Evolutionary conservation across 1,284 basidiomycete genomes (phyloP).

Genomic region (Ustilago loliicola): DNA sequence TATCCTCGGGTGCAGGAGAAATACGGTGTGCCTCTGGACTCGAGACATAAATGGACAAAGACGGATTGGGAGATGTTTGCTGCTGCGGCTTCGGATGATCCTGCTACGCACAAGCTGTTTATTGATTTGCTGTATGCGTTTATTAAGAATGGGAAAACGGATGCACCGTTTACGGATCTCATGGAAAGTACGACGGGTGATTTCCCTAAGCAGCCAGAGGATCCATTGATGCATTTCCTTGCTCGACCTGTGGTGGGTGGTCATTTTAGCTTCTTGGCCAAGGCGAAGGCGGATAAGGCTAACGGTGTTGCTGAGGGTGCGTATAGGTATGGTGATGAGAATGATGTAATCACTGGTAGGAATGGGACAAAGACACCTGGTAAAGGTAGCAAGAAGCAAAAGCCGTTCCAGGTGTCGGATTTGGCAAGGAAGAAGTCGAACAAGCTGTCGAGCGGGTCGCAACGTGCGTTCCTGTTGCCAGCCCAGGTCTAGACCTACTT

Average conservation of each 20-base stretch:
- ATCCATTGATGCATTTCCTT: slow-evolving; percentile 68
- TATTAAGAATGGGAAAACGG: slow-evolving; percentile 64
- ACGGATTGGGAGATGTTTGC: slow-evolving; percentile 71
- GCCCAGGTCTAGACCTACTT: background rate
- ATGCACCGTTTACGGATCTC: slow-evolving; percentile 69
- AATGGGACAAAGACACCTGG: slow-evolving; percentile 15
- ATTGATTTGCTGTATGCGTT: slow-evolving; percentile 65
- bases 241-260: slow-evolving; percentile 70
- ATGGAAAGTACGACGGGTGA: slow-evolving; percentile 64
- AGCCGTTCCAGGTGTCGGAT: background rate
- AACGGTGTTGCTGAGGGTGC: slow-evolving; percentile 52
- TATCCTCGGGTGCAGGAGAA: slow-evolving; percentile 61
- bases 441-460: slow-evolving; percentile 39
- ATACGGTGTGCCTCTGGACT: slow-evolving; percentile 70
- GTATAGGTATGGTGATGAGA: slow-evolving; percentile 46
- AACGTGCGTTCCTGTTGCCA: slow-evolving; percentile 36
- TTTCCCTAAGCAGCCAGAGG: slow-evolving; percentile 47
- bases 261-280: slow-evolving; percentile 69
- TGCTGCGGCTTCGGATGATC: slow-evolving; percentile 58
- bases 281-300: slow-evolving; percentile 66
- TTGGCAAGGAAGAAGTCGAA: slow-evolving; percentile 18
- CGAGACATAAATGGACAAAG: slow-evolving; percentile 69
- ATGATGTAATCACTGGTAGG: slow-evolving; percentile 41
- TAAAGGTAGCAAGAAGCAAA: slow-evolving; percentile 15
- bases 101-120: slow-evolving; percentile 63